Evolutionary conservation across 2,329 filamentous ascomycete species (phyloP).

Genomic region (Penicillium concentricum): DNA sequence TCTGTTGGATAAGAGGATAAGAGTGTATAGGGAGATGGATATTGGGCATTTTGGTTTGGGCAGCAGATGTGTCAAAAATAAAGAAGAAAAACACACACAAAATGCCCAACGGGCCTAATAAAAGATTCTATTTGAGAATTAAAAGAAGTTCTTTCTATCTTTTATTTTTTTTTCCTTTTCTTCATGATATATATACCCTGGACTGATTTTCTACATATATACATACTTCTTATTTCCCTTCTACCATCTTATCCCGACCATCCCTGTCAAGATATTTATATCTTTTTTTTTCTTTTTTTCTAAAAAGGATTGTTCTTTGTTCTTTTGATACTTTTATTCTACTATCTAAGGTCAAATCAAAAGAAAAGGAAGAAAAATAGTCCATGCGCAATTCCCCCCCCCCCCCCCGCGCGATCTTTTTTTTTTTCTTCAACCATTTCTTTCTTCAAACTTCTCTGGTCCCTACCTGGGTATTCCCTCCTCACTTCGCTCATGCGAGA

Average conservation of each 20-base stretch:
- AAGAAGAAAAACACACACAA: background rate
- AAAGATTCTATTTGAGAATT: background rate
- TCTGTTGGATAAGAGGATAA: background rate
- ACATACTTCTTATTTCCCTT: background rate
- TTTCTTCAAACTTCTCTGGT: background rate
- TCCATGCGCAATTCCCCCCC: constrained; percentile 8
- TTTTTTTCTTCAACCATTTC: constrained; percentile 1
- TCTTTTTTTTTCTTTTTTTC: background rate
- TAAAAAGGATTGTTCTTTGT: background rate
- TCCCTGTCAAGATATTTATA: background rate
- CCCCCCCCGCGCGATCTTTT: constrained; percentile 15
- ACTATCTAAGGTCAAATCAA: background rate
- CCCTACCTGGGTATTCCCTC: constrained; percentile 10
- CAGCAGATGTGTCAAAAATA: constrained; percentile 1
- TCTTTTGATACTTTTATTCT: background rate
- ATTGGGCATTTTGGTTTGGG: constrained; percentile 11
- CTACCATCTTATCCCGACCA: background rate
- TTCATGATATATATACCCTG: background rate
- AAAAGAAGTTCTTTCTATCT: background rate
- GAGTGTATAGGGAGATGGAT: background rate
- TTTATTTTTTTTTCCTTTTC: background rate
- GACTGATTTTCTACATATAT: background rate
- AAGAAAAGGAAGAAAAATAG: background rate
- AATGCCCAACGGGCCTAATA: constrained; percentile 5
- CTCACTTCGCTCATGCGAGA: constrained; percentile 16